These are phyloP conservation scores for Saccharomyces mikatae DNA, from an alignment of 805 yeast species.

Conservation along the genomic window DNA sequence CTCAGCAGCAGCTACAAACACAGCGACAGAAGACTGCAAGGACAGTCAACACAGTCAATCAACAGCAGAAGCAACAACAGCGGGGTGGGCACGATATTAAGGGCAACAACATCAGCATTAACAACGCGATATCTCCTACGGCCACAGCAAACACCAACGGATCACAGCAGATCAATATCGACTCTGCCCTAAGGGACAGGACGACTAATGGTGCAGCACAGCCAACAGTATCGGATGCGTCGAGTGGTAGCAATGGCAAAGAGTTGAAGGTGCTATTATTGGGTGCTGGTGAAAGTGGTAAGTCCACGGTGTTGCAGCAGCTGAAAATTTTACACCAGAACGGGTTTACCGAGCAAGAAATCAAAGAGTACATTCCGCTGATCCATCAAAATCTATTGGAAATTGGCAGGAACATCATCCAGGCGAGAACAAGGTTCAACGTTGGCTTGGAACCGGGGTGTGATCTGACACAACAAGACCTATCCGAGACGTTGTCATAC, in stretches of 20 bases:
- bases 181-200: background rate
- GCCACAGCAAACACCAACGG: background rate
- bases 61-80: background rate
- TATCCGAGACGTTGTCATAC: slow-evolving; percentile 3
- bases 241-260: slow-evolving; percentile 3
- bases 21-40: background rate
- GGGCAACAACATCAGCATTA: background rate
- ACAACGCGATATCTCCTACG: background rate
- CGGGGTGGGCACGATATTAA: background rate
- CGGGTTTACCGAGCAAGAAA: slow-evolving; percentile 44
- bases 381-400: slow-evolving; percentile 73
- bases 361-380: slow-evolving; percentile 65
- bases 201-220: background rate
- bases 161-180: background rate
- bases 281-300: slow-evolving; percentile 64
- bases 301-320: slow-evolving; percentile 35
- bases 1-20: background rate
- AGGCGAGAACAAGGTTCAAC: slow-evolving; percentile 50
- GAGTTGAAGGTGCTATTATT: slow-evolving; percentile 56
- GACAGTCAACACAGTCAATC: background rate
- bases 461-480: slow-evolving; percentile 27
- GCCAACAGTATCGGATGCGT: background rate
- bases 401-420: slow-evolving; percentile 61
- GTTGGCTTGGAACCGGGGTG: slow-evolving; percentile 28
- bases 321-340: slow-evolving; percentile 29